Base-by-base conservation (phyloP, 805 yeast genomes). In the Pichia heedii region DNA sequence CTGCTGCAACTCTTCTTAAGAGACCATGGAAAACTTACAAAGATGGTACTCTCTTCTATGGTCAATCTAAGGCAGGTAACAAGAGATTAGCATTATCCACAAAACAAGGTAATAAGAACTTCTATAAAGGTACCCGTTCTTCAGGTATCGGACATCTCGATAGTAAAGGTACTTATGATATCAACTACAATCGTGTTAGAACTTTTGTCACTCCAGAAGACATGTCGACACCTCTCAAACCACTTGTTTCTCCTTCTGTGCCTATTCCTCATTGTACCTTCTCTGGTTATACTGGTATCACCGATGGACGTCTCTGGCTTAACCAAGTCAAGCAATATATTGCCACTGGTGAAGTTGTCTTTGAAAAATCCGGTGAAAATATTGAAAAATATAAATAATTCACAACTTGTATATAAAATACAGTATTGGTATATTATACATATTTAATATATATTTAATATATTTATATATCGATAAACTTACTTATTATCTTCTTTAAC, bases 101-200 rank as follows among this genome's bases (percentile, higher is more conserved):
- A 20, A 93, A 93, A 57, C 87, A 86, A 60, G 97, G 98, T 56
- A 90, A 93, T 66, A 88, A 89, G 69, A 81, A 84, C 54, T 84
- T 73, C 67, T 93, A 93, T 68, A 93, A 93, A 63, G 99, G 99
- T 70, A 93, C 97, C 20, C 77, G 97, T 46, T 85, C 98, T 5
- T 76, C 95, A 3, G 97, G 97, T 62, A 77, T 87, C 49, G 99
- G 99, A 60, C 71, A 70, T 42, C 77, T 81, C 58, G 21, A 37
- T 7, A 27, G 12, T n/a, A 83, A 93, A 42, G 97, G 95, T 42
- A 74, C 76, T 20, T 93, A 87, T 63, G 68, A 76, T 7, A 75
- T 93, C 48, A 74, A 85, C 66, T 90, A 95, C 86, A 63, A 66
- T 37, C 87, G 81, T 58, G 97, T 90, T 26, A 74, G 96, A 55